Conservation (phyloP, 805 yeast genomes). For the Candida boidinii region DNA sequence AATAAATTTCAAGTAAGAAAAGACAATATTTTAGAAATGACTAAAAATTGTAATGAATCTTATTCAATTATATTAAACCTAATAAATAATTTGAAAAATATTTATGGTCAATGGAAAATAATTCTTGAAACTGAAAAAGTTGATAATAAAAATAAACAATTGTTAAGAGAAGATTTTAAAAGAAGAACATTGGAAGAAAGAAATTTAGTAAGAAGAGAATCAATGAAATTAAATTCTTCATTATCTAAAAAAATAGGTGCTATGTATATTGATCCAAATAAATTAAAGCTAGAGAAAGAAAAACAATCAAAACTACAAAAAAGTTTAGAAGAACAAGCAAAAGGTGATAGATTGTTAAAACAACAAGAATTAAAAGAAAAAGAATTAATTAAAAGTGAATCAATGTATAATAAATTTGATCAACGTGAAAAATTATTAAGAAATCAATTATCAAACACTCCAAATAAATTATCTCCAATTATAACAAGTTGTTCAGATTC, state of each 20-base stretch:
- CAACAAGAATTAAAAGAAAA: slow-evolving; percentile 13
- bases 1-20: slow-evolving; percentile 25
- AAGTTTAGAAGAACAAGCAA: slow-evolving; percentile 15
- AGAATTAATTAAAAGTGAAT: slow-evolving; percentile 8
- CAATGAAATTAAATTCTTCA: slow-evolving; percentile 4
- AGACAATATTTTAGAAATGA: slow-evolving; percentile 30
- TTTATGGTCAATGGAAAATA: slow-evolving; percentile 30
- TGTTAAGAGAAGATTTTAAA: slow-evolving; percentile 16
- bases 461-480: slow-evolving; percentile 8
- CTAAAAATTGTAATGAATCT: slow-evolving; percentile 34
- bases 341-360: slow-evolving; percentile 13
- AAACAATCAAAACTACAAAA: slow-evolving; percentile 16
- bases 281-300: slow-evolving; percentile 16
- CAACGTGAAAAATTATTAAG: slow-evolving; percentile 15
- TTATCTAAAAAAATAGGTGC: slow-evolving; percentile 13
- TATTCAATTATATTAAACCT: slow-evolving; percentile 21
- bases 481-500: background rate
- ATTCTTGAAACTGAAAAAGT: slow-evolving; percentile 26
- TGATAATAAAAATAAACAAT: slow-evolving; percentile 30
- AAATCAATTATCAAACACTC: slow-evolving; percentile 8
- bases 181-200: slow-evolving; percentile 14
- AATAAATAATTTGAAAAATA: slow-evolving; percentile 25
- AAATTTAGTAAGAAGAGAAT: slow-evolving; percentile 8
- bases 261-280: slow-evolving; percentile 16
- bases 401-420: slow-evolving; percentile 9